Evolutionary conservation across 768 basidiomycete genomes (phyloP).

Genomic region (Russula brevipes): DNA sequence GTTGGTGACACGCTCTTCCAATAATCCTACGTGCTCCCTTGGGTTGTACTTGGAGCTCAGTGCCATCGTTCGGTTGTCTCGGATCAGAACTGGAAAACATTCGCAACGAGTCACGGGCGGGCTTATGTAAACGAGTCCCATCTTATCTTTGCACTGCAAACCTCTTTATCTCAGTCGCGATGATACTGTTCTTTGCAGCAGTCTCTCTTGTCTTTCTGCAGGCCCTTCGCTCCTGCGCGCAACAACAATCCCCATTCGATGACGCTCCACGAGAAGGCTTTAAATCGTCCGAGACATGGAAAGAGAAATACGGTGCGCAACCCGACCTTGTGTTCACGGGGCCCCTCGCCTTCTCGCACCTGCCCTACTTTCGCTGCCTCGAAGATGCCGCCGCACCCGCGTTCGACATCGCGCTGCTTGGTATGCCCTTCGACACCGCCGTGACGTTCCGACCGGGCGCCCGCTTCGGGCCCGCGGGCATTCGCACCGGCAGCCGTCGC

Average conservation of each 20-base stretch:
- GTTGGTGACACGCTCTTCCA: conserved; percentile 66
- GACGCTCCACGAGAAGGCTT: no score
- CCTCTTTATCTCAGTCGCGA: not conserved
- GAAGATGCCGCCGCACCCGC: conserved; percentile 47
- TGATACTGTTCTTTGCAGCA: not conserved
- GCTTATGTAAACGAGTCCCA: conserved; percentile 1
- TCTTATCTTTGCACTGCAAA: no score
- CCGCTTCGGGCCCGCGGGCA: conserved; percentile 82
- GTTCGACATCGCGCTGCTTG: conserved; percentile 77
- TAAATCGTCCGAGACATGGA: conserved; percentile 37
- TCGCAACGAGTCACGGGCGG: not conserved
- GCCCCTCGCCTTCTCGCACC: conserved; percentile 76
- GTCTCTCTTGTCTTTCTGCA: not conserved
- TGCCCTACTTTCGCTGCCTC: conserved; percentile 68
- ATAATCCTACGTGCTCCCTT: conserved; percentile 58
- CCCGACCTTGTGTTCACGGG: conserved; percentile 75
- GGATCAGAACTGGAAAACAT: not conserved
- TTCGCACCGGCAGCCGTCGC: conserved; percentile 71
- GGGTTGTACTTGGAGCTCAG: conserved; percentile 33
- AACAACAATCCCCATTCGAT: not conserved
- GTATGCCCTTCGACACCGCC: conserved; percentile 74
- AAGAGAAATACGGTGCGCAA: conserved; percentile 68
- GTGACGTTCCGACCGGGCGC: conserved; percentile 56
- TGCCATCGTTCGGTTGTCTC: conserved; percentile 3
- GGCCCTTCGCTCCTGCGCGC: not conserved